A percentile compares a stretch with the other conserved stretches of the same genome.
These are phyloP conservation scores for Omphalotus guepiniiformis DNA, from an alignment of 768 basidiomycete genomes.

Conservation along the genomic window DNA sequence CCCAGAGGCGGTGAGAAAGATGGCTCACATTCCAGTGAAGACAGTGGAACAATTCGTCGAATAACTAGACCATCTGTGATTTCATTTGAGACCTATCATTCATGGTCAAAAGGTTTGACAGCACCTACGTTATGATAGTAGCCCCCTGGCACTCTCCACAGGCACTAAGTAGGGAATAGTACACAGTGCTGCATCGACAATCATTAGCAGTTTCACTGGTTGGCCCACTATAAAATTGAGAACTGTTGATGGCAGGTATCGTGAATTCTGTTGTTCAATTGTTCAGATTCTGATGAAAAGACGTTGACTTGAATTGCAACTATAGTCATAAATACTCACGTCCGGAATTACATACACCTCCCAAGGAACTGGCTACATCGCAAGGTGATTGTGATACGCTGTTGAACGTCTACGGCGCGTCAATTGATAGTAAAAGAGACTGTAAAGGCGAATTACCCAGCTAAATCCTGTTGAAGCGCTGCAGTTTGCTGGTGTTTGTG, in stretches of 20 bases:
- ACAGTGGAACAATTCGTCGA: conserved; percentile 1
- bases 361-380: conserved; percentile 23
- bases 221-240: conserved; percentile 6
- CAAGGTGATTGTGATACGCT: conserved; percentile 18
- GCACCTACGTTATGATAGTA: not conserved
- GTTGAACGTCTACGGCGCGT: not conserved
- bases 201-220: not conserved
- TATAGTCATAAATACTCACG: not conserved
- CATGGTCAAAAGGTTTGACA: not conserved
- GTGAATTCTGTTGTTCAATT: not conserved
- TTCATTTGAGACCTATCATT: not conserved
- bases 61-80: conserved; percentile 2
- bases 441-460: conserved; percentile 3
- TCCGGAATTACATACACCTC: conserved; percentile 20
- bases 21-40: conserved; percentile 1
- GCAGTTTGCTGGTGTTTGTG: not conserved
- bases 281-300: not conserved
- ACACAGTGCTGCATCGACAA: conserved; percentile 7
- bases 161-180: conserved; percentile 5
- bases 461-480: conserved; percentile 3
- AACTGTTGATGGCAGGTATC: conserved; percentile 6
- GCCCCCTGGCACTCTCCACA: conserved; percentile 6
- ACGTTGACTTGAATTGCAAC: not conserved
- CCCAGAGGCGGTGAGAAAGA: no score
- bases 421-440: not conserved